Evolutionary conservation across 768 basidiomycete genomes (phyloP).

Genomic region (Leucosporidium creatinivorum): DNA sequence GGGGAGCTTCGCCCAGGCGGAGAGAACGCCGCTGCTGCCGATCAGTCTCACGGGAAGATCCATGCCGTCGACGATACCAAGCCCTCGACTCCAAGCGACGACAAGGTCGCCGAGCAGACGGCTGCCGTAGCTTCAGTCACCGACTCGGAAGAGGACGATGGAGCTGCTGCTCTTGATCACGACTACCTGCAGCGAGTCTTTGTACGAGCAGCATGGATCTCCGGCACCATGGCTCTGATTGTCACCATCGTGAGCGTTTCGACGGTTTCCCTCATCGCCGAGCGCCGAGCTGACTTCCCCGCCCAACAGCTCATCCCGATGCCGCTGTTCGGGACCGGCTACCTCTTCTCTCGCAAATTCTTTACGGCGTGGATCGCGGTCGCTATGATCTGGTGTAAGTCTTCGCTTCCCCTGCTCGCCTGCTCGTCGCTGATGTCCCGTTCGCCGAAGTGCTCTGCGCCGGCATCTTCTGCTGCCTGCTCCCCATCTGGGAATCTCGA

Average conservation of each 20-base stretch:
- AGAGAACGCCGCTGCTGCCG: constrained; percentile 10
- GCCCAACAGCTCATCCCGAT: constrained; percentile 71
- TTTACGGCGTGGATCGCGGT: constrained; percentile 67
- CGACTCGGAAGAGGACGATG: neutral
- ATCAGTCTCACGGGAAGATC: neutral
- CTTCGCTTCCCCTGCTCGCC: too few relatives aligned
- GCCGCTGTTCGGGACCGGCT: constrained; percentile 74
- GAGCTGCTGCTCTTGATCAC: constrained; percentile 7
- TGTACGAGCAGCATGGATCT: constrained; percentile 16
- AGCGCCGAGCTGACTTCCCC: constrained; percentile 36
- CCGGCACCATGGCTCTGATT: constrained; percentile 30
- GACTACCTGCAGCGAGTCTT: constrained; percentile 15
- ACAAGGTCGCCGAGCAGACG: too few relatives aligned
- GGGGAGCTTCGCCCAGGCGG: constrained; percentile 10
- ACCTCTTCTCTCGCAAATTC: constrained; percentile 59
- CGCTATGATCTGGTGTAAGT: constrained; percentile 6
- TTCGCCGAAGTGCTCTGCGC: neutral
- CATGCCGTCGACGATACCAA: neutral
- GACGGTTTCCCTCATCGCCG: neutral
- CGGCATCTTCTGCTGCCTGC: constrained; percentile 48
- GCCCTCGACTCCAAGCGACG: neutral
- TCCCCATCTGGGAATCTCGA: constrained; percentile 79
- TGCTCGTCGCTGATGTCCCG: too few relatives aligned
- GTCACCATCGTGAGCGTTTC: constrained; percentile 15
- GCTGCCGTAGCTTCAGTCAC: too few relatives aligned